Evolutionary conservation across 257 asterid species (phyloP).

Genomic region (Thymus quinquecostatus): DNA sequence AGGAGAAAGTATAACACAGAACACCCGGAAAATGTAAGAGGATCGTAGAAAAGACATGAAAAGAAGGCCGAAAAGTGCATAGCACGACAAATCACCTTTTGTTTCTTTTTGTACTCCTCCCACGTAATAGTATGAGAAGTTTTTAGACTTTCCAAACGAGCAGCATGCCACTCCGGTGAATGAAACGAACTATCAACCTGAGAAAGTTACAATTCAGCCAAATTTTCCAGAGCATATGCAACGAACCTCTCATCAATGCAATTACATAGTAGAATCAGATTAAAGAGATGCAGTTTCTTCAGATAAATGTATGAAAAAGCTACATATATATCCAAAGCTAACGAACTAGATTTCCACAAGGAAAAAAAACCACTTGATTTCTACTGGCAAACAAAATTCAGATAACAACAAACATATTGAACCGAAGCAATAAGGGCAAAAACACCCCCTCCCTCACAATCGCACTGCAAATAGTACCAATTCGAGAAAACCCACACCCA

Average conservation of each 20-base stretch:
- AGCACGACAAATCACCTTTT: conserved; percentile 63
- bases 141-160: conserved; percentile 97
- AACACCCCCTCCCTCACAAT: not conserved
- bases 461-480: conserved; percentile 8
- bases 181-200: conserved; percentile 99
- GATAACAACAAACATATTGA: not conserved
- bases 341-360: not conserved
- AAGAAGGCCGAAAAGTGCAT: not conserved
- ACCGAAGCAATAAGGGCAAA: not conserved
- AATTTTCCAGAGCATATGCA: conserved; percentile 29
- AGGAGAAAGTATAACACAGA: not conserved
- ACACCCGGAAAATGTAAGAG: conserved; percentile 5
- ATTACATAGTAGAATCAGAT: no score
- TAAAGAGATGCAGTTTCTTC: not conserved
- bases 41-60: conserved; percentile 9
- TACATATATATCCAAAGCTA: no score
- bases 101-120: conserved; percentile 97
- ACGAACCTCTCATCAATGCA: not conserved
- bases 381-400: not conserved
- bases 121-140: conserved; percentile 94
- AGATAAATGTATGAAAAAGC: conserved; percentile 3
- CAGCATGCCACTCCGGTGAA: conserved; percentile 99
- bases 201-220: conserved; percentile 72
- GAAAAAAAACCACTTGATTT: not conserved
- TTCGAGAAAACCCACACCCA: not conserved